These are phyloP conservation scores for Saccharomycopsis selenospora DNA, from an alignment of 805 yeast genomes.

Conservation along the genomic window DNA sequence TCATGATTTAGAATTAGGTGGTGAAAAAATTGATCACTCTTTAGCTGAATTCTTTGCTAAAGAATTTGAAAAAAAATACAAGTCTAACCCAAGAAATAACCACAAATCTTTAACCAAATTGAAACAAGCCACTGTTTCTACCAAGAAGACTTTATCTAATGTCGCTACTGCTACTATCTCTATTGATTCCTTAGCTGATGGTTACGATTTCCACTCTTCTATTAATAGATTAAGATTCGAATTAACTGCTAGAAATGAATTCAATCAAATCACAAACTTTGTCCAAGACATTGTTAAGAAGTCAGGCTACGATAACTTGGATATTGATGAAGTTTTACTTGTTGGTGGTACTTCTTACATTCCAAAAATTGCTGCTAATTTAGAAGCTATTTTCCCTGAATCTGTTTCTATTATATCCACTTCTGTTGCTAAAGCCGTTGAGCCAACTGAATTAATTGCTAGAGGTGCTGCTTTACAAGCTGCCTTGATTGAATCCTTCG, in stretches of 20 bases:
- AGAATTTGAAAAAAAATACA: constrained; percentile 87
- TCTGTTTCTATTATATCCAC: constrained; percentile 64
- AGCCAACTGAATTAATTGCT: constrained; percentile 84
- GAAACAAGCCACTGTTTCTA: constrained; percentile 69
- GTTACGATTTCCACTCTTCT: constrained; percentile 86
- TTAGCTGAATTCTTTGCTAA: constrained; percentile 79
- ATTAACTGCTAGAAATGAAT: constrained; percentile 71
- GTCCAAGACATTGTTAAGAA: constrained; percentile 67
- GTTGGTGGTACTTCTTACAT: constrained; percentile 92
- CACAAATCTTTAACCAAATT: constrained; percentile 87
- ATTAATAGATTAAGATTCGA: constrained; percentile 93
- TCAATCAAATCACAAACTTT: constrained; percentile 68
- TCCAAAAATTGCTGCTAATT: constrained; percentile 79
- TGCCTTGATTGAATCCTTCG: constrained; percentile 72
- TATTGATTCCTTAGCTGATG: constrained; percentile 90
- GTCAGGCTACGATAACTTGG: constrained; percentile 79
- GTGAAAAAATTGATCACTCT: constrained; percentile 74
- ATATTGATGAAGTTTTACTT: constrained; percentile 83
- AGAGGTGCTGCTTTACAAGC: constrained; percentile 98
- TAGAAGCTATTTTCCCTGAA: constrained; percentile 75
- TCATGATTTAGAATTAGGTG: constrained; percentile 80
- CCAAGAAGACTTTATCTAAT: constrained; percentile 88
- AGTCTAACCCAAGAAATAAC: constrained; percentile 70
- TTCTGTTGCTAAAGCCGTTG: constrained; percentile 58
- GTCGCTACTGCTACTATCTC: constrained; percentile 86